Base-by-base conservation (phyloP, 495 filamentous ascomycete genomes). In the Aspergillus bridgeri region DNA sequence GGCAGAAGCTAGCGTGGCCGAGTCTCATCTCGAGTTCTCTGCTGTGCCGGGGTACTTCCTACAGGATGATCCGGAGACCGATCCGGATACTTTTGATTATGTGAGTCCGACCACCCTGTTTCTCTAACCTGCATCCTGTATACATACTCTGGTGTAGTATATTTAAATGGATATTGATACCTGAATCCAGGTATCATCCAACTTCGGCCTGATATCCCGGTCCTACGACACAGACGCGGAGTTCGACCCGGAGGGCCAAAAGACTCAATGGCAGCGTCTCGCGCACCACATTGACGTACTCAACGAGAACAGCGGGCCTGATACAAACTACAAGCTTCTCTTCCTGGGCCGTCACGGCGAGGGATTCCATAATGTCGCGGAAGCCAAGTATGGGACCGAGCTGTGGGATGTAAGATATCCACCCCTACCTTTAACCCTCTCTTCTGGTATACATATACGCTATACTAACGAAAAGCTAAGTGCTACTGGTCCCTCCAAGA, bases 401-500 rank as follows among this genome's bases (percentile, higher is more conserved):
- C 73, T 78, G 25, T 90, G 89, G 88, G 80, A 90, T 71, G 76
- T 79, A 70, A n/a, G 76, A 8, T 3, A n/a, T 42, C 20, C 25
- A 21, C n/a, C 18, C 20, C 7, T 49, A 19, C 17, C 19, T 52
- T 45, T 33, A 25, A 17, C 45, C n/a, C 46, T 53, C 22, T 59
- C 3, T 20, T 42, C 11, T 53, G 13, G 15, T 24, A 33, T 43
- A n/a, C 15, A 25, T 22, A 47, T 15, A 53, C 23, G 48, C 11
- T n/a, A 48, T 23, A 17, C 22, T 57, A 23, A 57, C n/a, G n/a
- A n/a, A 24, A 24, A 6, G 3, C 20, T 51, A 21, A 79, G 76
- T 89, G 86, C 67, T 83, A 91, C 74, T 95, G 88, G 86, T 86
- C 88, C 20, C 75, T 82, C 27, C 81, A 84, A 8, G 81, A 89